Evolutionary conservation across 2,329 filamentous ascomycete species (phyloP).

Genomic region (Epichloe aotearoae): DNA sequence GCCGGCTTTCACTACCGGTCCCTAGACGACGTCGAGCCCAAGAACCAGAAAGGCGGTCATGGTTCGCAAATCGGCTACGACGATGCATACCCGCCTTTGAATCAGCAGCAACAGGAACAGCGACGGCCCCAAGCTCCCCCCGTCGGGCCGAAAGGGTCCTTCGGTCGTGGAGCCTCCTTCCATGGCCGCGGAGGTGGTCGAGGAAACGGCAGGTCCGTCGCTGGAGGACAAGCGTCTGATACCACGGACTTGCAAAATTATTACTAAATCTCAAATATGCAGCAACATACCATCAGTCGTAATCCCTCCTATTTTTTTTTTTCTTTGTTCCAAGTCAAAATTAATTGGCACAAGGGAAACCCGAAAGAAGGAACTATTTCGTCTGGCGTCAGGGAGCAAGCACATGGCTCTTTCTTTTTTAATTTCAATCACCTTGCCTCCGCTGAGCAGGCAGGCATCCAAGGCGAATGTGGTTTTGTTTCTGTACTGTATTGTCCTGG

Average conservation of each 20-base stretch:
- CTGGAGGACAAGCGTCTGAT: conserved; percentile 13
- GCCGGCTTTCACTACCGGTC: conserved; percentile 48
- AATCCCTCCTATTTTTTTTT: not conserved
- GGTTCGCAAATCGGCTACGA: conserved; percentile 34
- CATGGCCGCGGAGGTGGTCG: conserved; percentile 7
- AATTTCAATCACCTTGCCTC: no score
- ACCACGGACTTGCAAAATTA: conserved; percentile 27
- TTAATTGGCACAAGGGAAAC: no score
- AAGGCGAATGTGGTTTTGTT: not conserved
- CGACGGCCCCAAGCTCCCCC: conserved; percentile 9
- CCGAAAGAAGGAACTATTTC: no score
- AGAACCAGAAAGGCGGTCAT: conserved; percentile 31
- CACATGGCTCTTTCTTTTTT: not conserved
- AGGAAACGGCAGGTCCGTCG: conserved; percentile 12
- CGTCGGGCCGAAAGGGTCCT: conserved; percentile 7
- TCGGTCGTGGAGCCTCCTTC: not conserved
- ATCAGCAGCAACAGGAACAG: conserved; percentile 5
- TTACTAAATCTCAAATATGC: conserved; percentile 16
- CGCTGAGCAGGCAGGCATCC: no score
- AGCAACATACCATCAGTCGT: not conserved
- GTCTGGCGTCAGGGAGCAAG: not conserved
- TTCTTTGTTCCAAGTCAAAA: not conserved
- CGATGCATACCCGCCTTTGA: conserved; percentile 22
- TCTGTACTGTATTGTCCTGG: not conserved
- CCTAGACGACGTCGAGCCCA: conserved; percentile 49